phyloP scores from a whole-genome alignment of 148 eudicot species.

The Heliamphora exappendiculata region DNA sequence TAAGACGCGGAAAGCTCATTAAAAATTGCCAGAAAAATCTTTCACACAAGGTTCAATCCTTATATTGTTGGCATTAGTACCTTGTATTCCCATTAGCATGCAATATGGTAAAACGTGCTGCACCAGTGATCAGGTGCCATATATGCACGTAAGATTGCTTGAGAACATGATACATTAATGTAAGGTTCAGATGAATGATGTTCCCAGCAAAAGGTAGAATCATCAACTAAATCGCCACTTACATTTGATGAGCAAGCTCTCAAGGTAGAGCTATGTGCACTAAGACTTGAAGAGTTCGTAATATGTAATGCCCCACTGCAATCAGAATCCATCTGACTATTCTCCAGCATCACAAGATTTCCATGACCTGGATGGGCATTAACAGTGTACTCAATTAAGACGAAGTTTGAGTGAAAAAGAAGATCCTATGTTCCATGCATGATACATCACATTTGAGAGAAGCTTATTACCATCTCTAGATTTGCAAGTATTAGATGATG shows the following conservation, averaged over 20 bases:
- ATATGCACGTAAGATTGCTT: not conserved
- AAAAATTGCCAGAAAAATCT: not conserved
- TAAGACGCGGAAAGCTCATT: not conserved
- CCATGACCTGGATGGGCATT: slow-evolving; percentile 40
- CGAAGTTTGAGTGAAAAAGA: not conserved
- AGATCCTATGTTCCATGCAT: not conserved
- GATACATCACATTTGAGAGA: not conserved
- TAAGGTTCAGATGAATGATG: not conserved
- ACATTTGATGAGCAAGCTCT: slow-evolving; percentile 43
- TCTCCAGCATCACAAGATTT: slow-evolving; percentile 12
- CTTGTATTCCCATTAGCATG: not conserved
- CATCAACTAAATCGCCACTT: slow-evolving; percentile 24
- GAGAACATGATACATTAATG: not conserved
- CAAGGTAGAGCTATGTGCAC: slow-evolving; percentile 18
- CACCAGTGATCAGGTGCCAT: not conserved
- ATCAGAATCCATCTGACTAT: slow-evolving; percentile 8
- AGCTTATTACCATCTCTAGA: slow-evolving; percentile 31
- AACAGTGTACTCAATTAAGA: slow-evolving; percentile 1
- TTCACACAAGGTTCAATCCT: no score
- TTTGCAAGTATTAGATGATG: slow-evolving; percentile 24
- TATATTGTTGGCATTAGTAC: not conserved
- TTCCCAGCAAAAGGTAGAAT: not conserved
- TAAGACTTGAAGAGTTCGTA: not conserved
- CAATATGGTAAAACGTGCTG: not conserved
- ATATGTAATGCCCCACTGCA: not conserved